Percentiles rank a stretch among this genome's conserved stretches.
phyloP scores from a whole-genome alignment of 345 rosid species.

The Lumnitzera racemosa region DNA sequence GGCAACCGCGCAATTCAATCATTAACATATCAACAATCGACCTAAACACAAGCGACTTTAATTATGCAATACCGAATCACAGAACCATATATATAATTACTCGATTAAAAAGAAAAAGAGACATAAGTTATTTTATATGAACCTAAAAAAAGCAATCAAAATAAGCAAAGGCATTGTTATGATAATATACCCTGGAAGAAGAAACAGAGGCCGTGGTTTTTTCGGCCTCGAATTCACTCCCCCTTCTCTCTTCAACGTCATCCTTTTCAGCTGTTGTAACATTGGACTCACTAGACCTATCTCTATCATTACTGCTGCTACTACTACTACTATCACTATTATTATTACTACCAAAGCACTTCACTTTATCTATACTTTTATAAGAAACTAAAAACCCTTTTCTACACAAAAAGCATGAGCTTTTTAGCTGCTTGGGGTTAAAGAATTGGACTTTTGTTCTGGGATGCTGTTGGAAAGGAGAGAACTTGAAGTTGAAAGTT shows the following conservation, averaged over 20 bases:
- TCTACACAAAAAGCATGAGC: constrained; percentile 21
- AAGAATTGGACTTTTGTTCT: constrained; percentile 14
- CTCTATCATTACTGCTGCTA: constrained; percentile 9
- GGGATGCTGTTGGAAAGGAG: constrained; percentile 1
- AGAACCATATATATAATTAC: no score
- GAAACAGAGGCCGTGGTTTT: constrained; percentile 38
- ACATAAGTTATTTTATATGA: background rate
- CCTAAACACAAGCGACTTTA: no score
- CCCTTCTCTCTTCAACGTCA: constrained; percentile 22
- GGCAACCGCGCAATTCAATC: no score
- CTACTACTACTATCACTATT: constrained; percentile 3
- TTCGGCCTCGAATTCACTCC: constrained; percentile 36
- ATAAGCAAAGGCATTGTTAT: background rate
- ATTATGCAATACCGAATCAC: no score
- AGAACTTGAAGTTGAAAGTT: constrained; percentile 25
- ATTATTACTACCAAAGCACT: constrained; percentile 33
- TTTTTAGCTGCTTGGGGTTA: constrained; percentile 11
- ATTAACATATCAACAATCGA: no score
- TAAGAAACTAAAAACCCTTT: constrained; percentile 10
- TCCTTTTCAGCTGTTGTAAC: constrained; percentile 36
- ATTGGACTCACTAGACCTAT: constrained; percentile 26
- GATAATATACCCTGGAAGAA: constrained; percentile 40
- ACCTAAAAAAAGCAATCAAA: background rate
- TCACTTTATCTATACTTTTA: constrained; percentile 17
- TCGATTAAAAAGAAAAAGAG: no score